Conservation (phyloP, 352 stramenopile species). For the Blastocystis sp. region DNA sequence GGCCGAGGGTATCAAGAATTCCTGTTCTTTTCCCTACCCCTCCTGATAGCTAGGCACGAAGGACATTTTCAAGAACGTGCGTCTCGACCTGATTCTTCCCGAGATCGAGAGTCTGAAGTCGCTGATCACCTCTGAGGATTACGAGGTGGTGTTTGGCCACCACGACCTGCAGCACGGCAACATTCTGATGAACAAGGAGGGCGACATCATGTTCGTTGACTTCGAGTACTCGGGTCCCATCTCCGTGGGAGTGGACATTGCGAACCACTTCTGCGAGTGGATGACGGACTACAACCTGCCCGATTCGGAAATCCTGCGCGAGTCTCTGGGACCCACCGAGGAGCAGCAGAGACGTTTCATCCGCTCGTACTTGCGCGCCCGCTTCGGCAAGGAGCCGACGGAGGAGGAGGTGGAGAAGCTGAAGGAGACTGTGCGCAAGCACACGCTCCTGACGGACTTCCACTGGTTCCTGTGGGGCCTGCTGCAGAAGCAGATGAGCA, state of each 20-base stretch:
- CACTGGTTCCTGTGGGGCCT: constrained; percentile 64
- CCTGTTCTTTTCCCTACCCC: not conserved
- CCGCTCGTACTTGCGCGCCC: not conserved
- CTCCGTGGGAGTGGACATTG: constrained; percentile 16
- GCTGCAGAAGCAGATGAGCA: constrained; percentile 5
- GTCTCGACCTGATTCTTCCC: not conserved
- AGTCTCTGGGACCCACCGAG: not conserved
- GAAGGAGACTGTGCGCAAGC: constrained; percentile 7
- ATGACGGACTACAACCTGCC: constrained; percentile 61
- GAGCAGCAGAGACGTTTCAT: constrained; percentile 31
- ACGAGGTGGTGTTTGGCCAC: constrained; percentile 58
- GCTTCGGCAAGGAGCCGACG: not conserved
- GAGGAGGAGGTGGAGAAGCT: constrained; percentile 62
- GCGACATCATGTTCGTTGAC: constrained; percentile 56
- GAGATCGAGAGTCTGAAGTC: not conserved
- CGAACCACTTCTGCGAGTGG: constrained; percentile 58
- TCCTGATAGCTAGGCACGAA: constrained; percentile 31
- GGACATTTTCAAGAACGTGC: not conserved
- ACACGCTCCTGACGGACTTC: constrained; percentile 13
- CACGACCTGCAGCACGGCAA: constrained; percentile 61
- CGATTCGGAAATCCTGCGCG: constrained; percentile 13
- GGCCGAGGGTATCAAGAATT: constrained; percentile 6
- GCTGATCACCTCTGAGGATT: not conserved
- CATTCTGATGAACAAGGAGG: constrained; percentile 34
- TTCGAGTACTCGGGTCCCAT: constrained; percentile 32